Base-by-base conservation (phyloP, 2,329 filamentous ascomycete genomes). In the Delphinella strobiligena region DNA sequence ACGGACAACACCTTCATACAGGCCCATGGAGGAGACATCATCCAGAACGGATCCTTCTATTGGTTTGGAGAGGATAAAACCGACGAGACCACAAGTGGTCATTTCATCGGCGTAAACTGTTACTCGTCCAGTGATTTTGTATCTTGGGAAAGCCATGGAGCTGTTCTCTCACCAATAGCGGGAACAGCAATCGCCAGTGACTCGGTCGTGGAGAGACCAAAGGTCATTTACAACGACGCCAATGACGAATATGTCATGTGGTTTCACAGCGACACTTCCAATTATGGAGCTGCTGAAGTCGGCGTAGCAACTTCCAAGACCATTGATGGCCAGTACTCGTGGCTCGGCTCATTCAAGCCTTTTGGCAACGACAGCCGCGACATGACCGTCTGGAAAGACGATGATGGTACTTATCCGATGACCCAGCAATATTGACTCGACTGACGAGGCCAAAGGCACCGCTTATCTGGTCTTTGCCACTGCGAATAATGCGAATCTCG, bases 21-120 rank as follows among this genome's bases (percentile, higher is more conserved):
- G 61, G 78, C 78, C 0, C 78, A 82, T 49, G 78, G 78, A 2
- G 74, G 71, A 1, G 76, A 76, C 31, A 64, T 82, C n/a, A 69
- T 79, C 50, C 62, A 72, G 48, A 64, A 67, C 32, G 64, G 61
- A 8, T 71, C 67, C 1, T 83, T 75, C 61, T 83, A 82, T 59
- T 69, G 77, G 60, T 72, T 82, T 24, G 80, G 80, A 12, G 79
- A 83, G 54, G 78, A 82, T 59, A 82, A 82, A 54, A 72, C 73
- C 1, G 60, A 71, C n/a, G 75, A 77, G 17, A 68, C 63, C 1
- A 58, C 63, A 0, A 43, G 42, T 22, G 48, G 46, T 24, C 36
- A 31, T 15, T 82, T 82, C 54, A 69, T 74, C 43, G 75, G 75
- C 37, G 63, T 82, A 48, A 81, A 80, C 54, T 82, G 78, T 58